Conservation (phyloP, 805 yeast genomes). For the Wickerhamiella qilinensis region DNA sequence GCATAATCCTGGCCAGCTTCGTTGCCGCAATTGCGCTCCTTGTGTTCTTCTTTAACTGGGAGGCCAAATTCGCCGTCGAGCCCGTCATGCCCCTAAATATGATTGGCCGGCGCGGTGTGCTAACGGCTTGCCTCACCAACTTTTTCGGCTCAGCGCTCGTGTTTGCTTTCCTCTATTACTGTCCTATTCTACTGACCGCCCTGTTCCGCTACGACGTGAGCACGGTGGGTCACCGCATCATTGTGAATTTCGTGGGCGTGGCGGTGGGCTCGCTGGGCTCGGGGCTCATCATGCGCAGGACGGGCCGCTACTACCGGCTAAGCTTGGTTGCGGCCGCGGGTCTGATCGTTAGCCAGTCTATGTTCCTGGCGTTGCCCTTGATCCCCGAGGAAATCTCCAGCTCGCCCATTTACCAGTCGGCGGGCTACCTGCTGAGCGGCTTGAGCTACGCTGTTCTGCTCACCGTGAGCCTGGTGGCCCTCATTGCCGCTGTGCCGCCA, state of each 20-base stretch:
- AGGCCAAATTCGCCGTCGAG: constrained; percentile 35
- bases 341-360: constrained; percentile 31
- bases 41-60: constrained; percentile 34
- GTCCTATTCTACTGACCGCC: constrained; percentile 60
- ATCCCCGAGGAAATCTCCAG: constrained; percentile 34
- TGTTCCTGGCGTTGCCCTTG: constrained; percentile 19
- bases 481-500: constrained; percentile 58
- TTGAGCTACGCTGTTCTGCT: constrained; percentile 49
- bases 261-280: constrained; percentile 50
- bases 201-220: constrained; percentile 48
- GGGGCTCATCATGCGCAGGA: constrained; percentile 48
- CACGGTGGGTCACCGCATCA: constrained; percentile 49
- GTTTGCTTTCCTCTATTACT: constrained; percentile 46
- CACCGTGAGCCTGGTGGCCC: constrained; percentile 56
- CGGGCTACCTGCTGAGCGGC: constrained; percentile 34
- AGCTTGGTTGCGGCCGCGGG: constrained; percentile 28
- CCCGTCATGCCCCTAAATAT: constrained; percentile 56
- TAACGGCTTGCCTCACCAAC: constrained; percentile 49
- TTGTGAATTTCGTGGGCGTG: constrained; percentile 46
- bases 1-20: constrained; percentile 26
- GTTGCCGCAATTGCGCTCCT: constrained; percentile 21
- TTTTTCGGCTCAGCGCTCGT: constrained; percentile 58
- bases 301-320: constrained; percentile 46
- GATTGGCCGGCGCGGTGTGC: constrained; percentile 40
- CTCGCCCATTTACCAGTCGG: constrained; percentile 35